phyloP scores from a whole-genome alignment of 352 stramenopile genomes.

The Phytopythium cucurbitacearum region DNA sequence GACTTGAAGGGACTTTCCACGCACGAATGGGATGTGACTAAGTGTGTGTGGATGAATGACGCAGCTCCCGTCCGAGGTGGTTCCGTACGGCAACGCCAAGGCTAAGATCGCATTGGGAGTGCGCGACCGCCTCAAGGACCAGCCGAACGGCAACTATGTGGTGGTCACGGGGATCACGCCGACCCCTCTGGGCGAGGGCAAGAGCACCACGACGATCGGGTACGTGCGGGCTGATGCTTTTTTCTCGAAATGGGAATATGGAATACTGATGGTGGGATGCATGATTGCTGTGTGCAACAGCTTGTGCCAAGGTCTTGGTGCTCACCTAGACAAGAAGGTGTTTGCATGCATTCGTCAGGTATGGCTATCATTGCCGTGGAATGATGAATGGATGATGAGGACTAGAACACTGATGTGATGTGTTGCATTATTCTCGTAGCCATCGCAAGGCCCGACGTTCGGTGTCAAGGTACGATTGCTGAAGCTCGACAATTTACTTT shows the following conservation, averaged over 20 bases:
- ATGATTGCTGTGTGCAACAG: slow-evolving; percentile 66
- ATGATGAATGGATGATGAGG: too few relatives aligned
- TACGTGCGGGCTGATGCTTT: slow-evolving; percentile 13
- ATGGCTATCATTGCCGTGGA: not conserved
- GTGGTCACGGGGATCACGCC: slow-evolving; percentile 97
- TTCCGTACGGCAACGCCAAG: slow-evolving; percentile 88
- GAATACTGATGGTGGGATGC: not conserved
- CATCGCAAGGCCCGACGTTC: slow-evolving; percentile 97
- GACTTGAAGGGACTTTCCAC: not conserved
- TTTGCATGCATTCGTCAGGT: slow-evolving; percentile 97
- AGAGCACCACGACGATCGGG: slow-evolving; percentile 99
- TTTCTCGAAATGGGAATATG: not conserved
- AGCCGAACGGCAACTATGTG: slow-evolving; percentile 95
- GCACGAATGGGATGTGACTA: not conserved
- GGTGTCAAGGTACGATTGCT: slow-evolving; percentile 91
- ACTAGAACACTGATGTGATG: slow-evolving; percentile 20
- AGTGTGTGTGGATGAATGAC: not conserved
- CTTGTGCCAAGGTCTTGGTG: slow-evolving; percentile 93
- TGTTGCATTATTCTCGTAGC: slow-evolving; percentile 35
- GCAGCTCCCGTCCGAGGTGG: slow-evolving; percentile 75
- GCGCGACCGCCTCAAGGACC: slow-evolving; percentile 84
- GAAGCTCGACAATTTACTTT: not conserved
- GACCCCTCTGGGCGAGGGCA: slow-evolving; percentile 96
- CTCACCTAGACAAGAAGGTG: slow-evolving; percentile 90
- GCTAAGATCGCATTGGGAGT: slow-evolving; percentile 92